Evolutionary conservation across 371 early-diverging fungal genomes (phyloP), one percentile per base, ranked within the genome.

Genomic region (Apophysomyces elegans): DNA sequence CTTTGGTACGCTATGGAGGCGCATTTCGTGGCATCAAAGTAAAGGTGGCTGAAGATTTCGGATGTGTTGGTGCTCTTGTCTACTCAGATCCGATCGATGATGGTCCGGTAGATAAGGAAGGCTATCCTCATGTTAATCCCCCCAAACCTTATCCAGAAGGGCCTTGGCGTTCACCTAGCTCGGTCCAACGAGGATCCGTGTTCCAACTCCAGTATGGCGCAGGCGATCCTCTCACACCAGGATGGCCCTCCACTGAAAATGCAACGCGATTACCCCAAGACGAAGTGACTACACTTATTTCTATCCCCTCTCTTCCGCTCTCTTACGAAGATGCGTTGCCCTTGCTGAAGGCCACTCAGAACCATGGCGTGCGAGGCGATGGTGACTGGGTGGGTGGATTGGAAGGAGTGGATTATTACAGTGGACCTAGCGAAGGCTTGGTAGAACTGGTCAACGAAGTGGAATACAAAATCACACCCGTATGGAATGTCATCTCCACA

Each of bases 161-260:
- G 0, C 90, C 89, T 5, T 90, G 86, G 88, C 81, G 89, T 1
- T 83, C 90, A 7, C 69, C 73, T 14, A 81, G 84, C 43, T 75
- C 79, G 32, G 70, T 85, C 50, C 86, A 88, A 62, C 80, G 91
- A 5, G 90, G 88, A n/a, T 82, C 86, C 2, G 90, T 87, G 1
- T 76, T 78, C 71, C 83, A 77, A 26, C 57, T 74, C 12, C 71
- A 77, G 14, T 37, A 84, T 13, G 71, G 78, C 57, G 74, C 88
- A 0, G 91, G 91, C 7, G 91, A 91, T 66, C 90, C 91, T 5
- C 78, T 83, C 12, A 89, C 91, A 0, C 89, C 90, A 7, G 88
- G 87, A 11, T 79, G 72, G 36, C 77, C 90, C n/a, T 75, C 90
- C 1, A 80, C 80, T 4, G 62, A 77, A 36, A 75, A 86, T 68